phyloP scores from a whole-genome alignment of 2,329 filamentous ascomycete species.

The Thelonectria rubi region DNA sequence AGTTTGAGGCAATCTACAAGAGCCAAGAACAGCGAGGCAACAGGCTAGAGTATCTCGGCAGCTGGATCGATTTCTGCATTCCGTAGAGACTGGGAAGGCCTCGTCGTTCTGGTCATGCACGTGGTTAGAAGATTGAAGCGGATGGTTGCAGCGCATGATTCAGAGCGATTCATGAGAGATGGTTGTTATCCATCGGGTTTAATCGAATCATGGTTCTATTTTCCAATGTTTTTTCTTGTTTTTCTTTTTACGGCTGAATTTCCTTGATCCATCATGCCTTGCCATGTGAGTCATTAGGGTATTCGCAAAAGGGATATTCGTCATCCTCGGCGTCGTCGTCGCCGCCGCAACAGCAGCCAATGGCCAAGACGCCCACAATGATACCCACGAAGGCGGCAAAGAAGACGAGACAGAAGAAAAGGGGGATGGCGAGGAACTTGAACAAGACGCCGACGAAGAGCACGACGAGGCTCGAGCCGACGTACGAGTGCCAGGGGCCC shows the following conservation, averaged over 20 bases:
- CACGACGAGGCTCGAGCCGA: slow-evolving; percentile 23
- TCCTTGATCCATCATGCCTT: background rate
- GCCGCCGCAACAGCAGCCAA: slow-evolving; percentile 3
- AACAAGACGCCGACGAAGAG: slow-evolving; percentile 28
- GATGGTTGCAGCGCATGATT: background rate
- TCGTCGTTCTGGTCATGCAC: too few species aligned
- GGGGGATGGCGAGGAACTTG: slow-evolving; percentile 28
- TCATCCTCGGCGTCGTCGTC: slow-evolving; percentile 3
- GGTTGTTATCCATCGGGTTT: background rate
- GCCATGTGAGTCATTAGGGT: slow-evolving; percentile 1
- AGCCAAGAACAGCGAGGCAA: slow-evolving; percentile 69
- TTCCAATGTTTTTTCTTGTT: background rate
- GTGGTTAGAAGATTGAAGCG: too few species aligned
- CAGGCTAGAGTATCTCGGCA: slow-evolving; percentile 81
- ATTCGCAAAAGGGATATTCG: slow-evolving; percentile 16
- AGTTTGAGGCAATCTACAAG: slow-evolving; percentile 81
- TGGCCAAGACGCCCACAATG: slow-evolving; percentile 20
- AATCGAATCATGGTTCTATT: background rate
- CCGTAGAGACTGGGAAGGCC: slow-evolving; percentile 51
- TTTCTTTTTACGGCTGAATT: background rate
- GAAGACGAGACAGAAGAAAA: slow-evolving; percentile 27
- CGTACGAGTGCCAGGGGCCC: slow-evolving; percentile 17
- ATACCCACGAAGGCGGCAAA: slow-evolving; percentile 13
- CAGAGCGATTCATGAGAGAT: background rate
- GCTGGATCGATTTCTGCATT: slow-evolving; percentile 88